Evolutionary conservation across 805 yeast species (phyloP).

Genomic region (Wickerhamiella sergipiensis): DNA sequence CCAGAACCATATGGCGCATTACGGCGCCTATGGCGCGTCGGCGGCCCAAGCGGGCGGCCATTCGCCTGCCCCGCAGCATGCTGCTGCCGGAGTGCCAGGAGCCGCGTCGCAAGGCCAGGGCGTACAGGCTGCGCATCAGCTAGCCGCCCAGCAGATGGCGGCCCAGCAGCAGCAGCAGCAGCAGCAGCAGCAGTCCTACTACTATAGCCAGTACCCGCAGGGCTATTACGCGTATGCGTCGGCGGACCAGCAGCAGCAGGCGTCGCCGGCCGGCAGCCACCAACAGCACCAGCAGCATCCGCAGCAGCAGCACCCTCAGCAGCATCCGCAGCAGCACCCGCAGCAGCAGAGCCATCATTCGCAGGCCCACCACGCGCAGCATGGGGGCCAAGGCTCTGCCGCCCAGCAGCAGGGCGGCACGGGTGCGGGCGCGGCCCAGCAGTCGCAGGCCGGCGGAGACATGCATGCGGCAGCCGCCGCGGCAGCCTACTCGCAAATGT

Average conservation of each 20-base stretch:
- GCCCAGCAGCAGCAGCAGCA: constrained; percentile 6
- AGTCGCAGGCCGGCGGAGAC: neutral
- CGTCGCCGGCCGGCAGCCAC: neutral
- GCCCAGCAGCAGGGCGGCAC: constrained; percentile 1
- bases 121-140: constrained; percentile 6
- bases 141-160: constrained; percentile 8
- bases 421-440: neutral
- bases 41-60: constrained; percentile 23
- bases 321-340: constrained; percentile 3
- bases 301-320: constrained; percentile 4
- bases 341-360: neutral
- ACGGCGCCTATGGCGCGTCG: neutral
- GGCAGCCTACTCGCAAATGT: neutral
- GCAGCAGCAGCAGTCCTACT: constrained; percentile 8
- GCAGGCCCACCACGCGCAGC: constrained; percentile 5
- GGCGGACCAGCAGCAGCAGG: neutral
- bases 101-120: constrained; percentile 24
- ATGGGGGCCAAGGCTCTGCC: constrained; percentile 1
- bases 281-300: neutral
- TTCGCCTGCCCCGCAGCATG: constrained; percentile 6
- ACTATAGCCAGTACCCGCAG: neutral
- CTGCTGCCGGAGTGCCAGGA: constrained; percentile 6
- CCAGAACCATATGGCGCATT: neutral
- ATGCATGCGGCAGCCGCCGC: neutral
- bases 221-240: neutral